phyloP scores from a whole-genome alignment of 331 rosid genomes.

The Quercus phellos region DNA sequence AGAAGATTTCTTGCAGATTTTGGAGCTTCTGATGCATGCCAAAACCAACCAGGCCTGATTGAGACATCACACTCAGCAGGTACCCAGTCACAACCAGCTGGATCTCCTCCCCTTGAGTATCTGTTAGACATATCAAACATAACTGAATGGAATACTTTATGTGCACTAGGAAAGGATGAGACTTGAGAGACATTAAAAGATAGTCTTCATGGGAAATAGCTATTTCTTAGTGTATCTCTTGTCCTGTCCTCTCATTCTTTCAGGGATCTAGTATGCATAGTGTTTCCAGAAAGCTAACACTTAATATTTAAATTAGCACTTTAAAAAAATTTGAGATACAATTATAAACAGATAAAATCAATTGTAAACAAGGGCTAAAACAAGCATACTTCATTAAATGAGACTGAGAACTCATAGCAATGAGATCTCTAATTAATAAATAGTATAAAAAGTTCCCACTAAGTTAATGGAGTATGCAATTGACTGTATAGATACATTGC shows the following conservation, averaged over 20 bases:
- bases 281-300: neutral
- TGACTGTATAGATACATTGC: neutral
- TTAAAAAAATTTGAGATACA: neutral
- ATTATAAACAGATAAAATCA: neutral
- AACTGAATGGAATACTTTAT: constrained; percentile 6
- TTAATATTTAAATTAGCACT: neutral
- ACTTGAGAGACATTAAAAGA: neutral
- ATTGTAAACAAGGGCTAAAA: neutral
- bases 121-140: constrained; percentile 41
- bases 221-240: neutral
- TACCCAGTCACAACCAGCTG: constrained; percentile 71
- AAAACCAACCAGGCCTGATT: constrained; percentile 89
- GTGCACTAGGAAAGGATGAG: neutral
- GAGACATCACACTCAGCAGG: constrained; percentile 91
- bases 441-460: neutral
- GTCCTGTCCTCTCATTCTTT: neutral
- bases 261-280: neutral
- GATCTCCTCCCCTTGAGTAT: constrained; percentile 62
- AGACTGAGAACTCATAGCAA: neutral
- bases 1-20: constrained; percentile 78
- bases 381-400: neutral
- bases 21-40: constrained; percentile 80
- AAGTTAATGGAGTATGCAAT: neutral
- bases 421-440: neutral
- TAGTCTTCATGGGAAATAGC: neutral